Percentiles rank a stretch among this genome's conserved stretches.
Evolutionary conservation across 2,329 filamentous ascomycete species (phyloP).

Genomic region (Fusarium sp.): DNA sequence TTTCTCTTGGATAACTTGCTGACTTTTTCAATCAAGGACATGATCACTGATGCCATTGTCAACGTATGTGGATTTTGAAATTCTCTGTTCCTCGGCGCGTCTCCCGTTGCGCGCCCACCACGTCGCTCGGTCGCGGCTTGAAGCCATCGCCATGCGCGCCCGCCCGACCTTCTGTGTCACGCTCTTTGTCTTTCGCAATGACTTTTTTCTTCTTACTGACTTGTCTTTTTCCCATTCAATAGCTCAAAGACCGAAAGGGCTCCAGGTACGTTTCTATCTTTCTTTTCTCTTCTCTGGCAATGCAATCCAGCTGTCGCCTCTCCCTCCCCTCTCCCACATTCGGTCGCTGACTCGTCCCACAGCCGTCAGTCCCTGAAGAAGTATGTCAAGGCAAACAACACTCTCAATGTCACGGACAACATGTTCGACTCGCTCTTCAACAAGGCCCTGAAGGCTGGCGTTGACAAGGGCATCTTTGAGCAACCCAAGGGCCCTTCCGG

Average conservation of each 20-base stretch:
- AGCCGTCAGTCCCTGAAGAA: slow-evolving; percentile 73
- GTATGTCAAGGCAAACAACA: slow-evolving; percentile 68
- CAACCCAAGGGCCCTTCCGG: slow-evolving; percentile 94
- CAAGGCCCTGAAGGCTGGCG: slow-evolving; percentile 83
- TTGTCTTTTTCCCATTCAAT: slow-evolving; percentile 43
- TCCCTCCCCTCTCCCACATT: neutral
- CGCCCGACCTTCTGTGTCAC: slow-evolving; percentile 14
- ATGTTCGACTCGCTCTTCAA: slow-evolving; percentile 84
- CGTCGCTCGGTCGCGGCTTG: slow-evolving; percentile 35
- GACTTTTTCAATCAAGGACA: slow-evolving; percentile 58
- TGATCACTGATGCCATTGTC: slow-evolving; percentile 72
- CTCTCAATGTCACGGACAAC: slow-evolving; percentile 59
- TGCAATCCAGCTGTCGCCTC: slow-evolving; percentile 10
- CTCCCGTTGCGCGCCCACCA: slow-evolving; percentile 39
- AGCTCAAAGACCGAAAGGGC: slow-evolving; percentile 74
- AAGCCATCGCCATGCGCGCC: slow-evolving; percentile 35
- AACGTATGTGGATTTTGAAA: slow-evolving; percentile 60
- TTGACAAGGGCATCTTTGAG: slow-evolving; percentile 87
- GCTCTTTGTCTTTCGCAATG: slow-evolving; percentile 24
- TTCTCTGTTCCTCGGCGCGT: slow-evolving; percentile 52
- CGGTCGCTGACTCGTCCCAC: slow-evolving; percentile 25
- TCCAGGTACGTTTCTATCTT: slow-evolving; percentile 53
- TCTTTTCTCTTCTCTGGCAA: slow-evolving; percentile 12
- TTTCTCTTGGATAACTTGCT: slow-evolving; percentile 10
- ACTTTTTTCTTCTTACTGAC: slow-evolving; percentile 57